Evolutionary conservation across 1,284 basidiomycete species (phyloP).

Genomic region (Hymenochaete sp.): DNA sequence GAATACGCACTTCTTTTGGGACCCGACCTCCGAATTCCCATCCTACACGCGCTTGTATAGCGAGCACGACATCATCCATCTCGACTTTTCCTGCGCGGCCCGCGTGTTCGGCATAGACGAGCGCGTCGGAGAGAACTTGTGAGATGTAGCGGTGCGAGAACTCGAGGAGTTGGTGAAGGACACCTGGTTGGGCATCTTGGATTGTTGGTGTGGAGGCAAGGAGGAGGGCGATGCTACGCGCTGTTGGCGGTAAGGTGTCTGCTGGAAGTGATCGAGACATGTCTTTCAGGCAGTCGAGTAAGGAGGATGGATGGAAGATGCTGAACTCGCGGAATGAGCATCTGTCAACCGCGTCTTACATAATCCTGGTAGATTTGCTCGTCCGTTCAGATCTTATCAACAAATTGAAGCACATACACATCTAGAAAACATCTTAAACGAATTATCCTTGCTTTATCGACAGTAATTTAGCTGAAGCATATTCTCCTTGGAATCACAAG

Average conservation of each 20-base stretch:
- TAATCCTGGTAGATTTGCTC: too few relatives aligned
- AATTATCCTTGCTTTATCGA: too few relatives aligned
- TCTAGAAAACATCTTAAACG: too few relatives aligned
- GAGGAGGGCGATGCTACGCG: slow-evolving; percentile 85
- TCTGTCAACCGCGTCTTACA: too few relatives aligned
- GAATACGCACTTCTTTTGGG: slow-evolving; percentile 81
- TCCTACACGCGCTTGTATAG: slow-evolving; percentile 88
- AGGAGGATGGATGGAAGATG: too few relatives aligned
- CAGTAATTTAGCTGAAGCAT: too few relatives aligned
- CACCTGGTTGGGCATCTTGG: slow-evolving; percentile 88
- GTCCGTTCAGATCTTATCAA: too few relatives aligned
- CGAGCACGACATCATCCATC: slow-evolving; percentile 85
- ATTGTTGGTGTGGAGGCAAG: slow-evolving; percentile 90
- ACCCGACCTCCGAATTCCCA: slow-evolving; percentile 92
- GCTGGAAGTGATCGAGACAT: slow-evolving; percentile 55
- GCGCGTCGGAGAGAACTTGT: slow-evolving; percentile 85
- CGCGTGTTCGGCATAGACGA: slow-evolving; percentile 92
- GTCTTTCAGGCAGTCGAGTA: too few relatives aligned
- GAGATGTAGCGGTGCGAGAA: slow-evolving; percentile 93
- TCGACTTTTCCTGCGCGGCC: slow-evolving; percentile 72
- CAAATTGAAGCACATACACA: too few relatives aligned
- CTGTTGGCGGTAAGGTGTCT: slow-evolving; percentile 79
- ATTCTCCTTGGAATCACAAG: too few relatives aligned
- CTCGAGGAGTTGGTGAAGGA: slow-evolving; percentile 91
- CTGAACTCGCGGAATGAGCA: too few relatives aligned